Conservation (phyloP, 768 basidiomycete species). For the Hortiboletus flavorubellus region DNA sequence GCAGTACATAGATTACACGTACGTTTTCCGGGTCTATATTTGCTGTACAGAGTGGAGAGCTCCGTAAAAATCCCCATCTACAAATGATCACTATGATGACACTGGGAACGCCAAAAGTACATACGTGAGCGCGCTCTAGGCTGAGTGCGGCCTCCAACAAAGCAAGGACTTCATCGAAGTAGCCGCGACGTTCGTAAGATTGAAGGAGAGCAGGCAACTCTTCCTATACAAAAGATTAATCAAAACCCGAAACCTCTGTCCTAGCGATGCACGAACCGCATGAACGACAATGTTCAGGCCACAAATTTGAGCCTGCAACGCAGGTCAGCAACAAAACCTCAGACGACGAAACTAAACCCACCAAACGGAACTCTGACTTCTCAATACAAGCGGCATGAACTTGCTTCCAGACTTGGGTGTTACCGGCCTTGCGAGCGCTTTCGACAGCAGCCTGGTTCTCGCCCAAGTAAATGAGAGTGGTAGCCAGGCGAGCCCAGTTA, state of each 20-base stretch:
- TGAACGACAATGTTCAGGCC: conserved; percentile 98
- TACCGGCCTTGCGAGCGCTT: conserved; percentile 98
- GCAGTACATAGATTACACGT: conserved; percentile 30
- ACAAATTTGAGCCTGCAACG: conserved; percentile 85
- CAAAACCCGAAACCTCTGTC: conserved; percentile 2
- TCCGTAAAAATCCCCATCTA: conserved; percentile 98
- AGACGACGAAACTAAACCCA: conserved; percentile 28
- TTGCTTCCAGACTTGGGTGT: conserved; percentile 99
- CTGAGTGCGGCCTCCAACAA: conserved; percentile 94
- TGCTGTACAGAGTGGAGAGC: conserved; percentile 86
- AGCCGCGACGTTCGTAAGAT: conserved; percentile 86
- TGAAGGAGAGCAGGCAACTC: conserved; percentile 71
- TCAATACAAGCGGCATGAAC: conserved; percentile 98
- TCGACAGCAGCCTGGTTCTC: conserved; percentile 99
- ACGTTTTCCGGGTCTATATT: conserved; percentile 93
- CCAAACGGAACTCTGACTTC: conserved; percentile 93
- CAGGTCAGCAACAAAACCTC: conserved; percentile 3
- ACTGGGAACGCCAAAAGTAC: conserved; percentile 17
- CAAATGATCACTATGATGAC: conserved; percentile 15
- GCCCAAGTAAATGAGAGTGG: conserved; percentile 95
- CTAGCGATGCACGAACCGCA: conserved; percentile 41
- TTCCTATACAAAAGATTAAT: conserved; percentile 45
- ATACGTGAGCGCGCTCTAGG: conserved; percentile 89
- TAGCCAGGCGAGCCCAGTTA: conserved; percentile 97
- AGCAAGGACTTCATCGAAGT: conserved; percentile 91